A percentile compares a stretch with the other conserved stretches of the same genome.
phyloP scores from a whole-genome alignment of 495 filamentous ascomycete species.

The Haplographium delicatum region DNA sequence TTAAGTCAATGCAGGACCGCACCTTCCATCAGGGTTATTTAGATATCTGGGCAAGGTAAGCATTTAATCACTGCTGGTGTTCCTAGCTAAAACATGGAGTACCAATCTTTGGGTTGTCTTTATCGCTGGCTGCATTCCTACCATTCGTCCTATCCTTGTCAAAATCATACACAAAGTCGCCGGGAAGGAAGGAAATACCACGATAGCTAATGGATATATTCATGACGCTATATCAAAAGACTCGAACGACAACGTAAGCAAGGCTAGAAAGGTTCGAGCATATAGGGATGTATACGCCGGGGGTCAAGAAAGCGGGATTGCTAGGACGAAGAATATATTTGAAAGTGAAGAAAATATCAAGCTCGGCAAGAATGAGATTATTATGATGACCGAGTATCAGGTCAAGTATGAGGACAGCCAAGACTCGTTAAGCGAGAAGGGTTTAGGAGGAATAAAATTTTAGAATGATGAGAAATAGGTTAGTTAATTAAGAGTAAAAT shows the following conservation, averaged over 20 bases:
- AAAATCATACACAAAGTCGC: conserved; percentile 12
- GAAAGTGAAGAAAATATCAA: conserved; percentile 16
- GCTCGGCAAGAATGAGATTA: conserved; percentile 9
- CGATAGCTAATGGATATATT: conserved; percentile 9
- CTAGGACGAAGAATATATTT: conserved; percentile 6
- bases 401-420: conserved; percentile 20
- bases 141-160: conserved; percentile 16
- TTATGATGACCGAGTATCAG: conserved; percentile 16
- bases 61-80: conserved; percentile 2
- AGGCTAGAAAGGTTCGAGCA: conserved; percentile 11
- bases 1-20: conserved; percentile 6
- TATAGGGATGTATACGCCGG: conserved; percentile 4
- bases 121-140: conserved; percentile 14
- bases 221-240: conserved; percentile 7
- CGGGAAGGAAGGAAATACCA: conserved; percentile 7
- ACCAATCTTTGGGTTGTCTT: conserved; percentile 19
- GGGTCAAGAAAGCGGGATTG: conserved; percentile 1
- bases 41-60: conserved; percentile 18
- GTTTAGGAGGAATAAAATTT: conserved; percentile 10
- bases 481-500: no score
- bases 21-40: conserved; percentile 14
- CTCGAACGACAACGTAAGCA: conserved; percentile 8
- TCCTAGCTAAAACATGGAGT: conserved; percentile 9
- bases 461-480: conserved; percentile 13
- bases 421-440: conserved; percentile 17